Conservation (phyloP, 2,329 filamentous ascomycete genomes). For the Madurella mycetomatis region DNA sequence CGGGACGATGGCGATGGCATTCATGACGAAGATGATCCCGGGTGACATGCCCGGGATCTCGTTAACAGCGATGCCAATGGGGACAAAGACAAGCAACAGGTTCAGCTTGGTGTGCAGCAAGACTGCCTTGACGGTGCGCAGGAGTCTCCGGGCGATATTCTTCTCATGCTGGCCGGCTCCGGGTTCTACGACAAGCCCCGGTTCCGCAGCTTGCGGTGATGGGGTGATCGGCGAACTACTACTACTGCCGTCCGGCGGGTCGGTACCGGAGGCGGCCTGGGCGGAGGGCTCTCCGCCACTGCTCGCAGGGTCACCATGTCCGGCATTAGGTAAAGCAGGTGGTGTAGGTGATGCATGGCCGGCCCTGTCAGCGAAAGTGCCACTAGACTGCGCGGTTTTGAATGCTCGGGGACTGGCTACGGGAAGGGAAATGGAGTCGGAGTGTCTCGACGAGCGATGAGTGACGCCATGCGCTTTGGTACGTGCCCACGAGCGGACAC, state of each 20-base stretch:
- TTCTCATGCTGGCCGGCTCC: slow-evolving; percentile 23
- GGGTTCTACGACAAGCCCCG: slow-evolving; percentile 53
- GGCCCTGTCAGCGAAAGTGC: slow-evolving; percentile 11
- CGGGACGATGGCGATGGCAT: slow-evolving; percentile 71
- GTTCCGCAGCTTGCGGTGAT: slow-evolving; percentile 49
- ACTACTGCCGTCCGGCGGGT: slow-evolving; percentile 20
- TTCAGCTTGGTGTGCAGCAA: slow-evolving; percentile 75
- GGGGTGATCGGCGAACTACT: slow-evolving; percentile 36
- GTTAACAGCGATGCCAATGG: slow-evolving; percentile 66
- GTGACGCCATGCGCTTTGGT: slow-evolving; percentile 52
- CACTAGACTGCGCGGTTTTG: slow-evolving; percentile 19
- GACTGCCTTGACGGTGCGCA: slow-evolving; percentile 54
- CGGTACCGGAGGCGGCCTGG: slow-evolving; percentile 19
- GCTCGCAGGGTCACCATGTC: slow-evolving; percentile 2
- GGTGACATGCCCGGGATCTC: slow-evolving; percentile 49
- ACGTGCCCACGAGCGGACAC: slow-evolving; percentile 52
- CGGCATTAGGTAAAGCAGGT: slow-evolving; percentile 3
- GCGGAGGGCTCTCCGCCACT: slow-evolving; percentile 10
- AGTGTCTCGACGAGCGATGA: slow-evolving; percentile 35
- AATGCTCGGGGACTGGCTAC: slow-evolving; percentile 32
- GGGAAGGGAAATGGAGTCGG: slow-evolving; percentile 39
- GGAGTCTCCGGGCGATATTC: slow-evolving; percentile 33
- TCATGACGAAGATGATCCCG: slow-evolving; percentile 66
- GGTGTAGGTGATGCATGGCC: slow-evolving; percentile 11
- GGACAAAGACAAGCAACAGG: slow-evolving; percentile 70